Base-by-base conservation (phyloP, 345 rosid genomes). In the Microthlaspi erraticum region DNA sequence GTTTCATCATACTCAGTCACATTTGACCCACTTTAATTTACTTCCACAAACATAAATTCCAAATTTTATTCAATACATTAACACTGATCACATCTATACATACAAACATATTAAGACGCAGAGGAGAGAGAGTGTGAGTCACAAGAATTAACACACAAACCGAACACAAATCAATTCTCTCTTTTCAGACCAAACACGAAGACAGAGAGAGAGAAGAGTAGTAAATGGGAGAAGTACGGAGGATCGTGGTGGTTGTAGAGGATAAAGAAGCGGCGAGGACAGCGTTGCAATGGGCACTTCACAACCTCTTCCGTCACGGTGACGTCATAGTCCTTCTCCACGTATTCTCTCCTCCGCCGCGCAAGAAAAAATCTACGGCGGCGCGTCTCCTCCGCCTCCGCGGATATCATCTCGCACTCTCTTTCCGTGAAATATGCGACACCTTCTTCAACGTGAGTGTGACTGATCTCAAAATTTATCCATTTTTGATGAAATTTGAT, bases 251-350 rank as follows among this genome's bases (percentile, higher is more conserved):
- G 36, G 74, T 86, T 5, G 88, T 86, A 0, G 90, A 86, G 51
- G 90, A 84, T 18, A 81, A 66, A 55, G 86, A 84, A 29, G 82
- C 70, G 1, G 77, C 86, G 44, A 82, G 85, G 77, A 74, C 79
- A 33, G 88, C 90, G 5, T 80, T 86, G 4, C 68, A 58, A 65
- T 86, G 90, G 90, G 81, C 88, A 42, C 90, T 86, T 5, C 83
- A 78, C 53, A 86, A 86, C 42, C 66, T 82, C 5, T 64, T 83
- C 53, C 86, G 88, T 37, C 80, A 59, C 11, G 86, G 86, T 19
- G 90, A 84, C 66, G 39, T 81, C 64, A 61, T 86, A 12, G 80
- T 83, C 32, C 90, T 86, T 60, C 88, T 86, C 44, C 88, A 84
- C 43, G 86, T 86, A 7, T 84, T 79, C 81, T 73, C 81, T 16